These are phyloP conservation scores for Cystobasidium slooffiae DNA, from an alignment of 1,284 basidiomycete genomes.

Conservation along the genomic window DNA sequence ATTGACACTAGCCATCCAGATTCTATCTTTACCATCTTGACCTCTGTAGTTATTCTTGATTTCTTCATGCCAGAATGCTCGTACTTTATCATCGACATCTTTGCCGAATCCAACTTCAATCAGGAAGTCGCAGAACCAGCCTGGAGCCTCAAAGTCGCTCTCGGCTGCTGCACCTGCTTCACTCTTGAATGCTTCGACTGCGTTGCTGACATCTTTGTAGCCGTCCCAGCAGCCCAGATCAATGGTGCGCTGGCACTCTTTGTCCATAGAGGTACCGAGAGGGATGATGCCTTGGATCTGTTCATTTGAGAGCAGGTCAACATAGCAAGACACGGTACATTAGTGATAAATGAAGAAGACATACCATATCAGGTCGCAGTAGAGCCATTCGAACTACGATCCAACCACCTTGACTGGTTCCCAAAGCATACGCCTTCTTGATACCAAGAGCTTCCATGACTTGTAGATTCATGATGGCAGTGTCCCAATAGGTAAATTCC, in stretches of 20 bases:
- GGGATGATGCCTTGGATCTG: constrained; percentile 36
- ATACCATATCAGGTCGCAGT: constrained; percentile 22
- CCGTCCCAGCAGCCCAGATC: constrained; percentile 41
- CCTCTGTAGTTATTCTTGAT: constrained; percentile 35
- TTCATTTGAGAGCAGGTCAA: not conserved
- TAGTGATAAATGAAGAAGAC: not conserved
- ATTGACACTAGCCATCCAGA: constrained; percentile 30
- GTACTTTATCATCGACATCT: constrained; percentile 11
- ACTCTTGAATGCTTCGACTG: constrained; percentile 17
- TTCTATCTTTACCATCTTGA: constrained; percentile 28
- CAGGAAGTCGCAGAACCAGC: constrained; percentile 34
- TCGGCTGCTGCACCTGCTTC: constrained; percentile 5
- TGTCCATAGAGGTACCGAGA: constrained; percentile 39
- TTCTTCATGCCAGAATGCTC: constrained; percentile 33
- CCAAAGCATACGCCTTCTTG: constrained; percentile 34
- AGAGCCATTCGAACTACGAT: constrained; percentile 35
- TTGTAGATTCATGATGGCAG: constrained; percentile 38
- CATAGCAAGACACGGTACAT: not conserved
- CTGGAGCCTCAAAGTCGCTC: constrained; percentile 15
- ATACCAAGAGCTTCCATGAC: constrained; percentile 33
- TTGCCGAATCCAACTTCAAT: constrained; percentile 40
- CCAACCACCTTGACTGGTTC: constrained; percentile 38
- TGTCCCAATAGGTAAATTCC: constrained; percentile 40
- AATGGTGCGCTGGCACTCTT: constrained; percentile 22
- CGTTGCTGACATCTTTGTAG: constrained; percentile 9